These are phyloP conservation scores for Pseudocercospora macadamiae DNA, from an alignment of 2,329 filamentous ascomycete species.

Conservation along the genomic window DNA sequence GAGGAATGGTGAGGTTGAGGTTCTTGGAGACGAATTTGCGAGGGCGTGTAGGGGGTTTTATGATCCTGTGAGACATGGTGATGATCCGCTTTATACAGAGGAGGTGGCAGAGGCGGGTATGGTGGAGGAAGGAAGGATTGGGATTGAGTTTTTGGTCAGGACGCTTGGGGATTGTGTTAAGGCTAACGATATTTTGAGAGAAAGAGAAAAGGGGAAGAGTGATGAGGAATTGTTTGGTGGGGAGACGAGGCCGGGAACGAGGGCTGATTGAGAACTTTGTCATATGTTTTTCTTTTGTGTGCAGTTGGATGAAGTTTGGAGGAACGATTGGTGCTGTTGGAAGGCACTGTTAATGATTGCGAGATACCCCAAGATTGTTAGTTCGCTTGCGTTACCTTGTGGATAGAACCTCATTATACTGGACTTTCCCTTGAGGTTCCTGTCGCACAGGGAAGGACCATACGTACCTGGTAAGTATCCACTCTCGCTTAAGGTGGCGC, in stretches of 20 bases:
- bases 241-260: not conserved
- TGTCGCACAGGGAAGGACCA: too few relatives aligned
- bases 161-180: constrained; percentile 29
- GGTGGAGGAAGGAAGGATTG: constrained; percentile 17
- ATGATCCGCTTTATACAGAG: constrained; percentile 21
- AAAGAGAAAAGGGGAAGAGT: constrained; percentile 1
- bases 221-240: not conserved
- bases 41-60: constrained; percentile 29
- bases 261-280: not conserved
- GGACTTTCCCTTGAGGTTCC: too few relatives aligned
- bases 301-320: not conserved
- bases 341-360: too few relatives aligned
- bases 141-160: constrained; percentile 25
- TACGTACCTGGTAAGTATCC: too few relatives aligned
- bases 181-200: constrained; percentile 15
- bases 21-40: constrained; percentile 35
- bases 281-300: not conserved
- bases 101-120: constrained; percentile 5
- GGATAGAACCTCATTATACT: too few relatives aligned
- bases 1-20: constrained; percentile 33
- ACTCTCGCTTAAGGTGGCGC: too few relatives aligned
- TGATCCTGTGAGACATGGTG: constrained; percentile 24
- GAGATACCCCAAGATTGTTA: too few relatives aligned
- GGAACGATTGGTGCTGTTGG: not conserved
- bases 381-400: too few relatives aligned